These are phyloP conservation scores for Exophiala viscosa DNA, from an alignment of 2,329 filamentous ascomycete species.

Conservation along the genomic window DNA sequence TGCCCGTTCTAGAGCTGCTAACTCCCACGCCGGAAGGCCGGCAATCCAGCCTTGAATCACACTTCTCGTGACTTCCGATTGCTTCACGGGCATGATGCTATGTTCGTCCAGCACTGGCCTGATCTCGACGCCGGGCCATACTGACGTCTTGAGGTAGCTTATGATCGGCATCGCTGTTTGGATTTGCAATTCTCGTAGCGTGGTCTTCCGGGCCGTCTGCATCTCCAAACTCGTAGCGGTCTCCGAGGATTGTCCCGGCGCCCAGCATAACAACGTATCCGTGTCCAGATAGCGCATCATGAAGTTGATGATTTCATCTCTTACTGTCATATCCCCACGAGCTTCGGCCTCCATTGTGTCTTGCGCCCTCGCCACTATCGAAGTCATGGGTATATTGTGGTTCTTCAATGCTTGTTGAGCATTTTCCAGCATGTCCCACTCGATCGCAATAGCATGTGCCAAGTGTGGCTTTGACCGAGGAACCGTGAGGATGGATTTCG, in stretches of 20 bases:
- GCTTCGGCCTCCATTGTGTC: conserved; percentile 71
- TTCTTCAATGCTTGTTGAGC: conserved; percentile 79
- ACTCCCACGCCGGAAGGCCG: conserved; percentile 70
- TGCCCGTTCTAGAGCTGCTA: conserved; percentile 81
- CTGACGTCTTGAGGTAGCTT: conserved; percentile 62
- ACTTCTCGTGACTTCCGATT: conserved; percentile 70
- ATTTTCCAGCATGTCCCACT: conserved; percentile 85
- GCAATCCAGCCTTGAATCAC: conserved; percentile 74
- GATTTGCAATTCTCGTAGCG: conserved; percentile 69
- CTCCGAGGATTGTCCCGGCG: conserved; percentile 53
- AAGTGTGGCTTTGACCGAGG: conserved; percentile 75
- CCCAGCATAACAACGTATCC: conserved; percentile 91
- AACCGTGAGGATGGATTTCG: conserved; percentile 68
- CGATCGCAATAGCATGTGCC: conserved; percentile 78
- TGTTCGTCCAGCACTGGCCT: conserved; percentile 73
- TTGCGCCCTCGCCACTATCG: conserved; percentile 74
- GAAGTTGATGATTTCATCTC: conserved; percentile 62
- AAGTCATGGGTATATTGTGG: conserved; percentile 87
- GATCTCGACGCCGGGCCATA: conserved; percentile 83
- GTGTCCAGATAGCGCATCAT: conserved; percentile 86
- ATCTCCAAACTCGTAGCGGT: conserved; percentile 47
- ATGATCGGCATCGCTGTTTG: conserved; percentile 67
- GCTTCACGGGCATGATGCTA: conserved; percentile 70
- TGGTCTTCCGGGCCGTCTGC: conserved; percentile 49
- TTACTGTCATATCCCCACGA: conserved; percentile 49